These are phyloP conservation scores for Canavalia ensiformis DNA, from an alignment of 306 rosid species.

Conservation along the genomic window DNA sequence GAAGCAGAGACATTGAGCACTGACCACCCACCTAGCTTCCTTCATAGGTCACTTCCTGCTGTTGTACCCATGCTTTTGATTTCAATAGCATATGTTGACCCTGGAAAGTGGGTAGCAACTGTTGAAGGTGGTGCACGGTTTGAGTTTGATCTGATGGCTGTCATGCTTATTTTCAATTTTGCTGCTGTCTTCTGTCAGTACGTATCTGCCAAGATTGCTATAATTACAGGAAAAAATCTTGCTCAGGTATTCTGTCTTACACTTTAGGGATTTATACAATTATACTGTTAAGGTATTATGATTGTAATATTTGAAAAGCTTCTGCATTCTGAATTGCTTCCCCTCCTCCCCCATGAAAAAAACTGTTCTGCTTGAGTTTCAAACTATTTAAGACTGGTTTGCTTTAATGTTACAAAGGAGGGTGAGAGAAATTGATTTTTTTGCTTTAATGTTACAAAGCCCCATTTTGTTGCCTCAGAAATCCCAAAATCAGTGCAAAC, in stretches of 20 bases:
- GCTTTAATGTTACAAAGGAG: too few species aligned
- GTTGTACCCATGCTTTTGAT: constrained; percentile 76
- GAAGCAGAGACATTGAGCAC: constrained; percentile 54
- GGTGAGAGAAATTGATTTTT: too few species aligned
- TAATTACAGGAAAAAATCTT: constrained; percentile 84
- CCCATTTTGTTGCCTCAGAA: too few species aligned
- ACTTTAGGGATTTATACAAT: constrained; percentile 26
- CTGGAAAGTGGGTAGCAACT: constrained; percentile 94
- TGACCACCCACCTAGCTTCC: constrained; percentile 50
- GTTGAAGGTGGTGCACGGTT: constrained; percentile 91
- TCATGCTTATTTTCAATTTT: constrained; percentile 78
- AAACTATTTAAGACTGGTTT: not conserved
- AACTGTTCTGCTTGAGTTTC: not conserved
- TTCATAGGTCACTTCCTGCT: constrained; percentile 69
- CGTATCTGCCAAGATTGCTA: constrained; percentile 86
- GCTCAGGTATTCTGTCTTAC: constrained; percentile 75
- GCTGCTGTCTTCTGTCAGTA: constrained; percentile 93
- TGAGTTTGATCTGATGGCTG: constrained; percentile 76
- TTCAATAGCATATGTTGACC: constrained; percentile 89
- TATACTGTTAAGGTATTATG: not conserved
- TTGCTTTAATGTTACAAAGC: too few species aligned
- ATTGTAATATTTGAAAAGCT: constrained; percentile 22
- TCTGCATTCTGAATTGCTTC: not conserved
- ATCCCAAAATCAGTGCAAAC: too few species aligned
- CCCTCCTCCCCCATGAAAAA: not conserved